Evolutionary conservation across 805 yeast species (phyloP).

Genomic region (Wickerhamiella allomyrinae): DNA sequence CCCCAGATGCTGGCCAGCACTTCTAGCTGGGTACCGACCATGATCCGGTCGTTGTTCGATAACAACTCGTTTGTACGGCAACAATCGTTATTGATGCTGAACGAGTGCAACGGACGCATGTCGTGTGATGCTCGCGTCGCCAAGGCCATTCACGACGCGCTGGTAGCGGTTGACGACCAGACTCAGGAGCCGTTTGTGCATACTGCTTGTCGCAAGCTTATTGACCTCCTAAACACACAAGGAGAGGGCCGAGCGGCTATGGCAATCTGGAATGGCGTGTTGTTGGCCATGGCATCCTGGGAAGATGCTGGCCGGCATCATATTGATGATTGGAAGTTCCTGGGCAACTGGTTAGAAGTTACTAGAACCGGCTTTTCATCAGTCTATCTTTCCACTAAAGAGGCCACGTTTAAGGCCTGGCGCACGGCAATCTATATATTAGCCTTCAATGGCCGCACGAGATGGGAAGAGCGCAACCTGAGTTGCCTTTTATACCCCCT

Average conservation of each 20-base stretch:
- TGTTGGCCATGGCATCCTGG: constrained; percentile 1
- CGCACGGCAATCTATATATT: constrained; percentile 7
- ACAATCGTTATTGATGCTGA: constrained; percentile 2
- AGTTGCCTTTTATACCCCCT: constrained; percentile 7
- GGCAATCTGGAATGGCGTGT: constrained; percentile 4
- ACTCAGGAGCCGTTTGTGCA: constrained; percentile 2
- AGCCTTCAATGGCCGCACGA: constrained; percentile 5
- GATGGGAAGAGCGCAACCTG: constrained; percentile 3
- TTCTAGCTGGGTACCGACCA: constrained; percentile 2
- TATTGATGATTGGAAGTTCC: constrained; percentile 4
- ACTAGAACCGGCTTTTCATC: constrained; percentile 6
- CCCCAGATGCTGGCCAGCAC: constrained; percentile 2
- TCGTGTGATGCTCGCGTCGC: background rate
- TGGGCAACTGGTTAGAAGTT: constrained; percentile 11
- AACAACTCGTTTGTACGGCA: constrained; percentile 6
- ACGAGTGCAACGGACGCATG: constrained; percentile 2
- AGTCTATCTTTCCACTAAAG: constrained; percentile 2
- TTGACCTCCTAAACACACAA: background rate
- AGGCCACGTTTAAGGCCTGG: constrained; percentile 10
- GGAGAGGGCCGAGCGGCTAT: constrained; percentile 6
- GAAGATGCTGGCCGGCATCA: background rate
- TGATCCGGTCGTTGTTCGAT: constrained; percentile 4
- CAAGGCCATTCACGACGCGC: background rate
- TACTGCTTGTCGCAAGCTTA: background rate
- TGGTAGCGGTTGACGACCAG: background rate